A percentile compares a stretch with the other conserved stretches of the same genome.
Conservation (phyloP, 2,329 filamentous ascomycete genomes). For the Colletotrichum spinosum region DNA sequence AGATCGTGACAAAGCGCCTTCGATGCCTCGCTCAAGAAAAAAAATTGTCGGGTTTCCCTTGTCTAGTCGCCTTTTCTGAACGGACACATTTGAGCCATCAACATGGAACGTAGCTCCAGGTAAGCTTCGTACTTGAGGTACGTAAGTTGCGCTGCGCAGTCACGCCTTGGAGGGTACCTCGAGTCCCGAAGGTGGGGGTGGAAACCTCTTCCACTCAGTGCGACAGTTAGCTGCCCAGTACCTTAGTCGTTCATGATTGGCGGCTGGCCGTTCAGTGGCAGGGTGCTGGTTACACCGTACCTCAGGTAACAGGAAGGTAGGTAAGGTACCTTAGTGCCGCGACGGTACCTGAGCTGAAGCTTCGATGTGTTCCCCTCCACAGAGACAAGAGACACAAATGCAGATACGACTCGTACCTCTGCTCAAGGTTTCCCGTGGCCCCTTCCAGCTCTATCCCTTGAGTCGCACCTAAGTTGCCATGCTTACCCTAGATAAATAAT, state of each 20-base stretch:
- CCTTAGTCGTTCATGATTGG: no score
- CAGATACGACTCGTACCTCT: constrained; percentile 37
- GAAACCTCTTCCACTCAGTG: constrained; percentile 3
- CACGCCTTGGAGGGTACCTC: constrained; percentile 16
- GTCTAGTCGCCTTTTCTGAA: not conserved
- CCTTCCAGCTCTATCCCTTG: constrained; percentile 32
- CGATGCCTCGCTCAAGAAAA: no score
- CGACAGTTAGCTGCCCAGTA: constrained; percentile 7
- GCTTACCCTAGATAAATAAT: constrained; percentile 37
- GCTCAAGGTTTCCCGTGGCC: constrained; percentile 25
- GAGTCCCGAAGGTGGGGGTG: constrained; percentile 35
- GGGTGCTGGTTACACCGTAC: not conserved
- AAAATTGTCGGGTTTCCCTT: no score
- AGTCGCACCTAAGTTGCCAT: constrained; percentile 27
- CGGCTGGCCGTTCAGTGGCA: not conserved
- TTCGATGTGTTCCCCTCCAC: no score
- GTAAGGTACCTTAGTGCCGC: no score
- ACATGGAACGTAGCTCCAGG: constrained; percentile 33
- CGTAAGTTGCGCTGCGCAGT: constrained; percentile 32
- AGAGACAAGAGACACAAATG: constrained; percentile 1
- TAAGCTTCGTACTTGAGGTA: constrained; percentile 34
- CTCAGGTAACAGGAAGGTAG: no score
- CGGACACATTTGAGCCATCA: constrained; percentile 16
- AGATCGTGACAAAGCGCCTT: no score
- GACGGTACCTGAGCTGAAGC: no score